Evolutionary conservation across 345 rosid genomes (phyloP), one percentile per base, ranked within the genome.

Genomic region (Eucalyptus paniculata): DNA sequence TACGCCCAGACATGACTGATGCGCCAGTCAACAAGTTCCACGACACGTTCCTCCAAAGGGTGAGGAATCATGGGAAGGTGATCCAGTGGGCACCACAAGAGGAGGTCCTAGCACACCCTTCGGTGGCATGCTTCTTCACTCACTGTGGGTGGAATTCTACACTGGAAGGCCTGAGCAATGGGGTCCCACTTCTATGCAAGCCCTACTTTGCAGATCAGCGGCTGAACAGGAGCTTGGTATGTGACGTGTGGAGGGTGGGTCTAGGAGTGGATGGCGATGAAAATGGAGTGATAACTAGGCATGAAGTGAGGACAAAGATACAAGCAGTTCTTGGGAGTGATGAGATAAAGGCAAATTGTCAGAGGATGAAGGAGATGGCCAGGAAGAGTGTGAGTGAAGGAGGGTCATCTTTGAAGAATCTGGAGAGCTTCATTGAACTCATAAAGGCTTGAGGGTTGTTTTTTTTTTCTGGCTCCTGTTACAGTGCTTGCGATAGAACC

Each of bases 161-260:
- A n/a, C 21, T n/a, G 77, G 77, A 67, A 67, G 92, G 92, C 86
- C 40, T 91, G 53, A 89, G 87, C 89, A 56, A 47, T 51, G 94
- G 94, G 19, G 83, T 91, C 18, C 92, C 92, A 4, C 90, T 93
- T 49, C 88, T 92, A 1, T 93, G 95, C 40, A 92, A 92, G 93
- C 94, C 93, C 12, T 89, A 91, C 86, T 26, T 65, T 16, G 62
- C 45, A 1, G 93, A 92, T 87, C 93, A 94, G 23, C 80, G 83
- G 30, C 89, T 87, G n/a, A 94, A 94, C 28, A 56, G 60, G 60
- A 56, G 60, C 60, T 23, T 56, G 0, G 1, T 56, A 56, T 56
- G 60, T 56, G 60, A 56, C 9, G 60, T 56, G 60, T 56, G 60
- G 60, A 56, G 60, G 28, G 60, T 56, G 60, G 60, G 60, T 56